Evolutionary conservation across 1,284 basidiomycete species (phyloP).

Genomic region (Heterobasidion annosum): DNA sequence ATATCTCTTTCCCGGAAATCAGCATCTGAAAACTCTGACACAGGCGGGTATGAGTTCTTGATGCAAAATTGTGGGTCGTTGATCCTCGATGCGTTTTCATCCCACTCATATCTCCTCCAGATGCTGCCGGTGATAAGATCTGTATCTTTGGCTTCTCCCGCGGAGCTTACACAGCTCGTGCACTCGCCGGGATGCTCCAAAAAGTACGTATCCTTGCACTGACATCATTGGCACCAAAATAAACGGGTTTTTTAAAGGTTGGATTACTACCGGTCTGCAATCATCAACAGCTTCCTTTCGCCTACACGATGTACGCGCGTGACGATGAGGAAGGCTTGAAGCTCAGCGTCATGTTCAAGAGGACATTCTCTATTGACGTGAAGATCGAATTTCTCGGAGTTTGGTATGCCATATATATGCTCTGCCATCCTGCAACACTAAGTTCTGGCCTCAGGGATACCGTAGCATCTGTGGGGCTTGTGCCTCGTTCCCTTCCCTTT

Average conservation of each 20-base stretch:
- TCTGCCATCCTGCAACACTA: not conserved
- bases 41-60: constrained; percentile 53
- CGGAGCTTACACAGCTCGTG: constrained; percentile 49
- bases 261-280: constrained; percentile 48
- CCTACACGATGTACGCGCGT: constrained; percentile 30
- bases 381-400: constrained; percentile 44
- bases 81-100: not conserved
- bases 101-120: constrained; percentile 17
- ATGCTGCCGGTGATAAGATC: constrained; percentile 38
- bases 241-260: constrained; percentile 20
- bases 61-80: constrained; percentile 47
- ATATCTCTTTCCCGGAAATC: no score
- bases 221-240: not conserved
- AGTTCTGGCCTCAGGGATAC: constrained; percentile 26
- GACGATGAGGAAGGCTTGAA: constrained; percentile 24
- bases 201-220: constrained; percentile 20
- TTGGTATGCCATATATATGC: constrained; percentile 25
- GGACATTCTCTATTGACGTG: constrained; percentile 36
- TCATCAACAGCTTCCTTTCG: constrained; percentile 35
- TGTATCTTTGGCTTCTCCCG: constrained; percentile 57
- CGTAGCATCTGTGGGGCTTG: constrained; percentile 34
- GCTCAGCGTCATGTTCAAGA: constrained; percentile 29
- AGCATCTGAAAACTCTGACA: not conserved
- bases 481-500: constrained; percentile 39
- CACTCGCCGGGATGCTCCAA: constrained; percentile 46